Conservation (phyloP, 306 rosid species). For the Quercus alba region DNA sequence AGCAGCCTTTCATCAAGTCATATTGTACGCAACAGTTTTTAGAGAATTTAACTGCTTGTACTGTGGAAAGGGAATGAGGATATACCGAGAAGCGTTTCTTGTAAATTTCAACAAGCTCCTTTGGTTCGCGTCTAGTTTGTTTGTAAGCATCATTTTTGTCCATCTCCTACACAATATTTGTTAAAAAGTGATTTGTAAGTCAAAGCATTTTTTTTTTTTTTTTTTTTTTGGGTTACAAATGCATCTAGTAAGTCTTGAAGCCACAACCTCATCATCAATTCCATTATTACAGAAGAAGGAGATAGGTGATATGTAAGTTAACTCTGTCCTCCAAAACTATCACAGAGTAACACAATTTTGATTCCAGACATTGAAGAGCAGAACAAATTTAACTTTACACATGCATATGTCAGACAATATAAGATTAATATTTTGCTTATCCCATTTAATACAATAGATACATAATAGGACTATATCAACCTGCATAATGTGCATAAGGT, state of each 20-base stretch:
- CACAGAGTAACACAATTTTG: no score
- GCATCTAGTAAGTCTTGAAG: background rate
- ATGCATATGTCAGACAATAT: background rate
- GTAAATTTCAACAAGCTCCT: conserved; percentile 53
- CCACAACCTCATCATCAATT: no score
- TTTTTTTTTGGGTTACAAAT: no score
- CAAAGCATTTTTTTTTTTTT: background rate
- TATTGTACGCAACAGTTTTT: background rate
- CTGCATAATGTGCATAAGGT: background rate
- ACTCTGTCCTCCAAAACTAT: no score
- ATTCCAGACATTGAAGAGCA: no score
- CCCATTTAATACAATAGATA: background rate
- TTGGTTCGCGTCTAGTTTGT: conserved; percentile 50
- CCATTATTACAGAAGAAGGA: conserved; percentile 3
- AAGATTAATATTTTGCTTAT: background rate
- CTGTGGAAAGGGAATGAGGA: background rate
- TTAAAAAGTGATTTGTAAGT: background rate
- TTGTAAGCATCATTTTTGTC: conserved; percentile 60
- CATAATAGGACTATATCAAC: background rate
- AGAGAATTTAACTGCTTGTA: background rate
- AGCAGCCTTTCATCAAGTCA: background rate
- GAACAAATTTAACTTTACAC: background rate
- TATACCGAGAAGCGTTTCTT: conserved; percentile 58
- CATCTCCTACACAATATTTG: conserved; percentile 37
- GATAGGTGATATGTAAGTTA: background rate